Conservation (phyloP, 2,329 filamentous ascomycete genomes). For the Bimuria novae-zelandiae region DNA sequence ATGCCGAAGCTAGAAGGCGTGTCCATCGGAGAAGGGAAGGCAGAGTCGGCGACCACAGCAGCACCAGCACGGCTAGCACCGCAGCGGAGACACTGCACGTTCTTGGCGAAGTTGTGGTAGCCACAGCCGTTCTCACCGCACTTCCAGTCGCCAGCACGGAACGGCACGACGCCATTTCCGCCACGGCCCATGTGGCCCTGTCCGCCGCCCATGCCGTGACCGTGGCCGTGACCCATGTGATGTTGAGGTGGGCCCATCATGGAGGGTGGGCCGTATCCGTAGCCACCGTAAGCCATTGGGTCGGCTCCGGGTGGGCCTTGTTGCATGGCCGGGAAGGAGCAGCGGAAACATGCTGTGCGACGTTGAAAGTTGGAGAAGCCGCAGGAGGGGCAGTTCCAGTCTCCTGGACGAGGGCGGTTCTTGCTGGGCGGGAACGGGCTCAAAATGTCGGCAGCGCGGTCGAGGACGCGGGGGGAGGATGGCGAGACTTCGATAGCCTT, state of each 20-base stretch:
- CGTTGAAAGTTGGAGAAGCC: slow-evolving; percentile 99
- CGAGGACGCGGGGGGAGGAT: slow-evolving; percentile 93
- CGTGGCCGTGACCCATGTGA: slow-evolving; percentile 67
- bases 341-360: slow-evolving; percentile 97
- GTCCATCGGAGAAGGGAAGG: slow-evolving; percentile 89
- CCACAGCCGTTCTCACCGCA: slow-evolving; percentile 96
- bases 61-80: slow-evolving; percentile 93
- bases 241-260: slow-evolving; percentile 60
- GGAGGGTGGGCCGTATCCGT: slow-evolving; percentile 65
- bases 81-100: slow-evolving; percentile 95
- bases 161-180: slow-evolving; percentile 87
- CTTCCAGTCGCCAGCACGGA: slow-evolving; percentile 98
- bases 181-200: slow-evolving; percentile 56
- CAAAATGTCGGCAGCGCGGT: slow-evolving; percentile 92
- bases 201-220: slow-evolving; percentile 28
- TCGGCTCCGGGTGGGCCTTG: slow-evolving; percentile 71
- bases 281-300: slow-evolving; percentile 65
- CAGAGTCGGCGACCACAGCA: slow-evolving; percentile 91
- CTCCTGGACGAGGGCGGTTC: slow-evolving; percentile 93
- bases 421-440: slow-evolving; percentile 98
- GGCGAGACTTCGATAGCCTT: slow-evolving; percentile 99
- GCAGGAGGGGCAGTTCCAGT: slow-evolving; percentile 98
- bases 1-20: slow-evolving; percentile 81
- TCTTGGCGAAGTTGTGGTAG: slow-evolving; percentile 99
- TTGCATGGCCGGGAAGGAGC: slow-evolving; percentile 97